These are phyloP conservation scores for Paracorniculantispora psalliotae DNA, from an alignment of 2,329 filamentous ascomycete species.

Conservation along the genomic window DNA sequence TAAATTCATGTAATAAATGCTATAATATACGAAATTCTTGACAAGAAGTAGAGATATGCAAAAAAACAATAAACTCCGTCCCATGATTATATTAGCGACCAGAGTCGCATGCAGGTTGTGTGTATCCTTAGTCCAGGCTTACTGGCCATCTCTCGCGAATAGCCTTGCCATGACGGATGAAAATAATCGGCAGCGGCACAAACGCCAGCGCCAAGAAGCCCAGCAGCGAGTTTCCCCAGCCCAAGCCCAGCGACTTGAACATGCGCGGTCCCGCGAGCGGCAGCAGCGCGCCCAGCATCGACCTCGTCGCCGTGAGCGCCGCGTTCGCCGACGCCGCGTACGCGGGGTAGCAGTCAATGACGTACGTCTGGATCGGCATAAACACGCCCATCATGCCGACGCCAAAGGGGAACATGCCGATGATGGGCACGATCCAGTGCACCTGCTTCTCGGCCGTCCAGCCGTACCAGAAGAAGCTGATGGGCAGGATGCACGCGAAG, in stretches of 20 bases:
- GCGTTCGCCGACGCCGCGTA: conserved; percentile 44
- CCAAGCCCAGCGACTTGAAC: conserved; percentile 35
- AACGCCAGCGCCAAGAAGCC: conserved; percentile 29
- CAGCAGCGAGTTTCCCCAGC: conserved; percentile 39
- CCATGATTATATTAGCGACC: no score
- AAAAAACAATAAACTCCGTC: no score
- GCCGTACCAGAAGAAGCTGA: conserved; percentile 49
- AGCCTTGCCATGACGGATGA: background rate
- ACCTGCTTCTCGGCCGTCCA: conserved; percentile 42
- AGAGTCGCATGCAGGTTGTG: no score
- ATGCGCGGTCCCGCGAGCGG: conserved; percentile 48
- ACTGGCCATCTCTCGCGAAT: background rate
- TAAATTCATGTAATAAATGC: background rate
- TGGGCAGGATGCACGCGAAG: conserved; percentile 42
- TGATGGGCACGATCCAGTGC: conserved; percentile 48
- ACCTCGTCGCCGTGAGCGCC: conserved; percentile 50
- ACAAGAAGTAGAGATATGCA: no score
- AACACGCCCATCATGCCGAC: conserved; percentile 30
- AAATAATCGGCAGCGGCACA: background rate
- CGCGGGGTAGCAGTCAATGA: conserved; percentile 47
- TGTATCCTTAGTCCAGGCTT: background rate
- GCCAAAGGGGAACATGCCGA: conserved; percentile 39
- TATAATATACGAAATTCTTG: no score
- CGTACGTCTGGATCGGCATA: conserved; percentile 48
- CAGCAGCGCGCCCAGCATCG: conserved; percentile 54